These are phyloP conservation scores for Vaccinium darrowii DNA, from an alignment of 148 eudicot genomes.

Conservation along the genomic window DNA sequence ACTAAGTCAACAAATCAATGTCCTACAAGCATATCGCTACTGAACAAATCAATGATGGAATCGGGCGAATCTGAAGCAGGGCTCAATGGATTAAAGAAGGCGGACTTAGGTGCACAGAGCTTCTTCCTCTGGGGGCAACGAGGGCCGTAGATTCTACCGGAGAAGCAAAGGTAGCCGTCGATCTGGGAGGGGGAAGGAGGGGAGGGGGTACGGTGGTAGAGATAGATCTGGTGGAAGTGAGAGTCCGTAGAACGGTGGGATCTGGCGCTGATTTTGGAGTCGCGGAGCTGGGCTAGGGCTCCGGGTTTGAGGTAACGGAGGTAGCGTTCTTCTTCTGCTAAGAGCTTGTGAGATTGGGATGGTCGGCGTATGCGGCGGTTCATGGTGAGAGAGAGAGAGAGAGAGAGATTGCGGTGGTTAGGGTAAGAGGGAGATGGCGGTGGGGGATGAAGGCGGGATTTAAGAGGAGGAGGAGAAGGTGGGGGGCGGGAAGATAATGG, in stretches of 20 bases:
- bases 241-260: conserved; percentile 19
- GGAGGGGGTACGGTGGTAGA: background rate
- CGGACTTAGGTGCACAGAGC: conserved; percentile 23
- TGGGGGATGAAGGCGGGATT: conserved; percentile 8
- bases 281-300: conserved; percentile 31
- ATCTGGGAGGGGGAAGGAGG: conserved; percentile 18
- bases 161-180: conserved; percentile 16
- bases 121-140: conserved; percentile 35
- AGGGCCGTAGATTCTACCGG: conserved; percentile 22
- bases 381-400: conserved; percentile 8
- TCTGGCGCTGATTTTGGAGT: conserved; percentile 30
- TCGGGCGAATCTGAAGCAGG: conserved; percentile 12
- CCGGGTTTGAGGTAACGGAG: conserved; percentile 34
- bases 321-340: conserved; percentile 7
- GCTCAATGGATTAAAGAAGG: conserved; percentile 17
- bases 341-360: background rate
- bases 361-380: conserved; percentile 25
- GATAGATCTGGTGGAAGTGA: conserved; percentile 23
- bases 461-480: background rate
- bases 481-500: conserved; percentile 27
- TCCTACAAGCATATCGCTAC: conserved; percentile 24
- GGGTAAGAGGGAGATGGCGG: background rate
- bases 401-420: background rate
- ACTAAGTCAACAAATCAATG: conserved; percentile 16
- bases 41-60: conserved; percentile 20